Base-by-base conservation (phyloP, 176 grass and related monocot genomes). In the Elymus sibiricus region DNA sequence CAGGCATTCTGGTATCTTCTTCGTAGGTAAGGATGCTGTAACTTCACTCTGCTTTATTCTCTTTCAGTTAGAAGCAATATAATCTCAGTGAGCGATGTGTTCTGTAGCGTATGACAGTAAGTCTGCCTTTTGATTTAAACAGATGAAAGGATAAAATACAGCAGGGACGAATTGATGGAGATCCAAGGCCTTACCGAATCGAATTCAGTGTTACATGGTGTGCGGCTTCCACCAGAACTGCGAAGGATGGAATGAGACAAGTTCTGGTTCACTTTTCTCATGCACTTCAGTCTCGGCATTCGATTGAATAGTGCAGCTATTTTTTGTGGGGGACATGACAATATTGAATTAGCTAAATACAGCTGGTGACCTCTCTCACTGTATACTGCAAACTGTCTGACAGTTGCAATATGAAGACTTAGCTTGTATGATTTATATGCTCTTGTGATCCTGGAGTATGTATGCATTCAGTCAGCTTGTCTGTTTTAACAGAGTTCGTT, bases 91-190 rank as follows among this genome's bases (percentile, higher is more conserved):
- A 66, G 71, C 7, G 47, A 15, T 78, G 65, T 26, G 68, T 73
- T 74, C 22, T 73, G 74, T 29, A 62, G 62, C 55, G 49, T 59
- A 58, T 80, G 11, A 81, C n/a, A 72, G 53, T 21, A 37, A 7
- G 1, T 67, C 86, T 83, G 51, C 49, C 25, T 76, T 75, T 85
- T 26, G 10, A 59, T 86, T 71, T 80, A 12, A 78, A 84, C 75
- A 94, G 92, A 97, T 92, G 90, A 94, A 91, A 97, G 92, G 66
- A 87, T 94, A 88, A 94, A 84, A 82, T 97, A 92, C 81, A 86
- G 31, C 76, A 88, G n/a, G 37, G 85, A 90, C 59, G 92, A 97
- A 94, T 29, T 97, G 65, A 64, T 94, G 87, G 89, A 90, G 68
- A 56, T 97, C 59, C 66, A 94, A 88, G 13, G 67, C 69, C 81